Evolutionary conservation across 2,329 filamentous ascomycete genomes (phyloP), one percentile per base, ranked within the genome.

Genomic region (Cercospora sp.): DNA sequence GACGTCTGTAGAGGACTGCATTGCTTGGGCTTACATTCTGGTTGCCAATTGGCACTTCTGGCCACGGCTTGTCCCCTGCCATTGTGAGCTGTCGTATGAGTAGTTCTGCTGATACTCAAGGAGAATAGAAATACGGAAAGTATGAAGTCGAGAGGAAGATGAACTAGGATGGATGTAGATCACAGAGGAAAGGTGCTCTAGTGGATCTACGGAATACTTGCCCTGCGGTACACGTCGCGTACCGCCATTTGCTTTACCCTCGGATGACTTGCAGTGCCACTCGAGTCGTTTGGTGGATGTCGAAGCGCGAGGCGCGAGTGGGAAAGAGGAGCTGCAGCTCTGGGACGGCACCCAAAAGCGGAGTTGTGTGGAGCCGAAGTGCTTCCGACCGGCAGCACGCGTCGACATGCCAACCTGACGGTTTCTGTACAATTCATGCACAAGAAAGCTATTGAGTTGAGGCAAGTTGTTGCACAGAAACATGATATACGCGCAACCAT

Each of bases 1-100:
- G 48, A 26, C 20, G 26, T 13, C 9, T 16, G 10, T 7, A 28
- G 48, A 55, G 12, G 7, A 13, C 7, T 53, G 48, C 20, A 16
- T 42, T 16, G 48, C 5, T 9, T 3, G 2, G 23, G 26, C 48
- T 55, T 26, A 55, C 48, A 28, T 84, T 81, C 62, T 82, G 81
- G 69, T 86, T 87, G 16, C 83, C 80, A 9, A 83, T 78, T 1
- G 79, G 77, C 13, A 81, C 78, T 69, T 83, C 75, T 0, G 81
- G 81, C 82, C 81, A 83, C 51, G 82, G 81, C 61, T 79, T 78
- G 31, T 79, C 72, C 55, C 77, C 79, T 23, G 76, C 76, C 80
- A 82, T 59, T 4, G 20, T 59, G 28, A 33, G 55, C 55, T 59
- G 4, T 16, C 18, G 28, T 13, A 36, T 59, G 55, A 59, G 28